These are phyloP conservation scores for Metschnikowia cubensis DNA, from an alignment of 805 yeast species.

Conservation along the genomic window DNA sequence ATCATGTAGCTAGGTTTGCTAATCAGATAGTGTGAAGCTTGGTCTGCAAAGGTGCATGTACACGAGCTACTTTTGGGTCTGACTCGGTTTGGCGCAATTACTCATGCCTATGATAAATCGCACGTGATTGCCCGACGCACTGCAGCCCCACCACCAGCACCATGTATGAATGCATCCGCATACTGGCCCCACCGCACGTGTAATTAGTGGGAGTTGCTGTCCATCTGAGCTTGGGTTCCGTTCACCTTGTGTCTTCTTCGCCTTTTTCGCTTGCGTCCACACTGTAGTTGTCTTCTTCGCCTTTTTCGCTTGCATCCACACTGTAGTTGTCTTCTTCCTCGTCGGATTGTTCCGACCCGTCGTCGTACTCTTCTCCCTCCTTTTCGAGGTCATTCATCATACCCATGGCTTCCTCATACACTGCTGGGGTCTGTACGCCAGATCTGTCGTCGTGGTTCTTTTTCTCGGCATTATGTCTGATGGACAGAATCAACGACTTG, in stretches of 20 bases:
- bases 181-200: too few species aligned
- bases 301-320: neutral
- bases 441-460: constrained; percentile 20
- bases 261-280: neutral
- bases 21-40: neutral
- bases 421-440: constrained; percentile 27
- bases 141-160: too few species aligned
- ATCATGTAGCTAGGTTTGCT: neutral
- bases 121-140: constrained; percentile 8
- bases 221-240: too few species aligned
- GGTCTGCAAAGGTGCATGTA: neutral
- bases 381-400: constrained; percentile 10
- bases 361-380: constrained; percentile 2
- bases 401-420: constrained; percentile 16
- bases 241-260: neutral
- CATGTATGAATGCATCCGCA: neutral
- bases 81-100: constrained; percentile 8
- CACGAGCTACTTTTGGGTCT: neutral
- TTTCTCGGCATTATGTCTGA: constrained; percentile 35
- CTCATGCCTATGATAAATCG: constrained; percentile 10
- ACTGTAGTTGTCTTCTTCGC: neutral
- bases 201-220: too few species aligned
- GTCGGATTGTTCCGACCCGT: constrained; percentile 3
- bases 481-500: constrained; percentile 47
- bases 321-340: constrained; percentile 2